phyloP scores from a whole-genome alignment of 164 flowering plant species.

The Stephania yunnanensis region DNA sequence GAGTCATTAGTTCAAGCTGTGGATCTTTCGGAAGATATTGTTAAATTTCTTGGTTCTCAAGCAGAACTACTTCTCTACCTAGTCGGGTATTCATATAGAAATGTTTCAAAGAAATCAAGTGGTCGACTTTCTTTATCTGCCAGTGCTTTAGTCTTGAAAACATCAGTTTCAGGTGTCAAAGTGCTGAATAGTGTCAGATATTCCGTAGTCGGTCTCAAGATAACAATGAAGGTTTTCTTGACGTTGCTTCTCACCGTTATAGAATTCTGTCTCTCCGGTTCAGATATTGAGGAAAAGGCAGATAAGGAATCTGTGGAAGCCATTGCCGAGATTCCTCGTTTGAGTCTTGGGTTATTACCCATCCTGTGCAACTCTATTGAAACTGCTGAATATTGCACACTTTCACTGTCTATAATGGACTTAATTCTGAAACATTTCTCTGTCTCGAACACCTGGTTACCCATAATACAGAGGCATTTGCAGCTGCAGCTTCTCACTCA shows the following conservation, averaged over 20 bases:
- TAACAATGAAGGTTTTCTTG: slow-evolving; percentile 41
- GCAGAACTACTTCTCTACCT: slow-evolving; percentile 64
- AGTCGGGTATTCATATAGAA: slow-evolving; percentile 28
- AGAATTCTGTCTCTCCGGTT: slow-evolving; percentile 26
- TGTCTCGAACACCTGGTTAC: slow-evolving; percentile 70
- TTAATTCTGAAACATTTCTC: slow-evolving; percentile 44
- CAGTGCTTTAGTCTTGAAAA: slow-evolving; percentile 41
- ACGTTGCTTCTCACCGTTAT: slow-evolving; percentile 45
- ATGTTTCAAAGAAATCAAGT: slow-evolving; percentile 6
- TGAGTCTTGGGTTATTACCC: slow-evolving; percentile 57
- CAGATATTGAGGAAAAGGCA: slow-evolving; percentile 8
- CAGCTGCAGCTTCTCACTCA: slow-evolving; percentile 43
- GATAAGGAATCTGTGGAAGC: slow-evolving; percentile 30
- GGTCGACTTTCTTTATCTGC: slow-evolving; percentile 23
- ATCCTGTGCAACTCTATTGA: slow-evolving; percentile 52
- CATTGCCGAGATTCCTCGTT: slow-evolving; percentile 42
- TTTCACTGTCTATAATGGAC: slow-evolving; percentile 59
- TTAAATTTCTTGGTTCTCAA: slow-evolving; percentile 52
- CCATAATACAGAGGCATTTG: slow-evolving; percentile 64
- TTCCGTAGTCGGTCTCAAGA: slow-evolving; percentile 26
- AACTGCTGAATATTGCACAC: slow-evolving; percentile 40
- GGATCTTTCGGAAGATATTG: slow-evolving; percentile 40
- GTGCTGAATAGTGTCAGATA: slow-evolving; percentile 38
- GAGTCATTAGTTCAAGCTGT: slow-evolving; percentile 35
- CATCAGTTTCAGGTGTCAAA: slow-evolving; percentile 50